These are phyloP conservation scores for Penicillium sp. DNA, from an alignment of 2,329 filamentous ascomycete genomes.

Conservation along the genomic window DNA sequence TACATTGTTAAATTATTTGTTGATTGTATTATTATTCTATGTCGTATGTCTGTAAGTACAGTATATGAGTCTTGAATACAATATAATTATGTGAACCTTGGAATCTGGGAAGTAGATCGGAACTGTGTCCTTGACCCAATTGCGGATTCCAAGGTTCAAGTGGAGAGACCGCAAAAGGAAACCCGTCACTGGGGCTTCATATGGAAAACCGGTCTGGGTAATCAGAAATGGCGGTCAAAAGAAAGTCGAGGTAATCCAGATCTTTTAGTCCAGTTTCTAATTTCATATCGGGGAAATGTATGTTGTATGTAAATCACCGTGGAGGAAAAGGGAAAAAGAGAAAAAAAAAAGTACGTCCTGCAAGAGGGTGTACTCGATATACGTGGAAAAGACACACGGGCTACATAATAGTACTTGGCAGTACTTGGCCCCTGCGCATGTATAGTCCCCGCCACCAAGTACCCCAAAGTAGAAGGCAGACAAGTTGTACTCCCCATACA, in stretches of 20 bases:
- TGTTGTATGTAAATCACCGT: neutral
- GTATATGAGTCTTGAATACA: neutral
- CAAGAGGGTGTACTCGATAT: neutral
- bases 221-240: conserved; percentile 3
- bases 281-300: neutral
- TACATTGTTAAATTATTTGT: neutral
- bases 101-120: neutral
- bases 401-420: neutral
- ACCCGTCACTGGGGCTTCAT: neutral
- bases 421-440: neutral
- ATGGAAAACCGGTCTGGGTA: neutral
- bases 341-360: neutral
- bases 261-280: neutral
- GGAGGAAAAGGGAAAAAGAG: neutral
- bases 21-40: neutral
- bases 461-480: neutral
- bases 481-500: neutral
- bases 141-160: neutral
- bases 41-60: neutral
- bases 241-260: neutral
- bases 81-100: neutral
- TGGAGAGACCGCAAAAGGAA: conserved; percentile 1
- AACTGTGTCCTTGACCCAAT: neutral
- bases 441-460: neutral
- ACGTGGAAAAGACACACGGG: neutral